Base-by-base conservation (phyloP, 768 basidiomycete species). In the Leccinum incarnatum region DNA sequence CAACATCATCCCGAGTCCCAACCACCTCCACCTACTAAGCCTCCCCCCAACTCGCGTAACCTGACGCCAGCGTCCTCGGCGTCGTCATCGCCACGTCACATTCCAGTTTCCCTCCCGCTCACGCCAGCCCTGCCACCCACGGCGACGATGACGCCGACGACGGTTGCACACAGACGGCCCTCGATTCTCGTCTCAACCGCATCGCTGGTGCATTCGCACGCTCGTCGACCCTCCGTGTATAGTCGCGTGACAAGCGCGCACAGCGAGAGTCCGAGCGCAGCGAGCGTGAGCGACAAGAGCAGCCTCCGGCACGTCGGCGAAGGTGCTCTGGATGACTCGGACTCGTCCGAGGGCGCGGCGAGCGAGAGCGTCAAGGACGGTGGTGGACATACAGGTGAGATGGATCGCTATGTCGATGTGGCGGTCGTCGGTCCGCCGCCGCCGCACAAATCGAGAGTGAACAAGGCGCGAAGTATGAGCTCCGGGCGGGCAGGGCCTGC, bases 291-390 rank as follows among this genome's bases (percentile, higher is more conserved):
- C 61, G 76, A 79, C 54, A 71, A 70, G 54, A 88, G 82, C 58
- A 73, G 83, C 32, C 23, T 48, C 14, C 76, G 83, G 2, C 85
- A 90, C 64, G 83, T 87, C 11, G 90, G 90, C 4, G 91, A 91
- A 66, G 89, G 90, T 27, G 88, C 86, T 1, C 72, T 93, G 4
- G 87, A 88, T 58, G 89, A 91, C 65, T 91, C 88, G 0, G 89
- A 91, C 73, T 89, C 88, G 1, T 81, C 81, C 2, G 79, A 74
- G 12, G 53, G 58, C 5, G 62, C 52, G 14, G 65, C 50, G 42
- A 62, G 68, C 29, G 70, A 68, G 29, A 62, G 64, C 9, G 56
- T 60, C 14, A 56, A 25, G 9, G 67, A 65, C 9, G 58, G 63
- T n/a, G 58, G 62, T n/a, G 57, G 62, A 12, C 60, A 62, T 25